These are phyloP conservation scores for Curvularia verruculosa DNA, from an alignment of 2,329 filamentous ascomycete species.

Conservation along the genomic window DNA sequence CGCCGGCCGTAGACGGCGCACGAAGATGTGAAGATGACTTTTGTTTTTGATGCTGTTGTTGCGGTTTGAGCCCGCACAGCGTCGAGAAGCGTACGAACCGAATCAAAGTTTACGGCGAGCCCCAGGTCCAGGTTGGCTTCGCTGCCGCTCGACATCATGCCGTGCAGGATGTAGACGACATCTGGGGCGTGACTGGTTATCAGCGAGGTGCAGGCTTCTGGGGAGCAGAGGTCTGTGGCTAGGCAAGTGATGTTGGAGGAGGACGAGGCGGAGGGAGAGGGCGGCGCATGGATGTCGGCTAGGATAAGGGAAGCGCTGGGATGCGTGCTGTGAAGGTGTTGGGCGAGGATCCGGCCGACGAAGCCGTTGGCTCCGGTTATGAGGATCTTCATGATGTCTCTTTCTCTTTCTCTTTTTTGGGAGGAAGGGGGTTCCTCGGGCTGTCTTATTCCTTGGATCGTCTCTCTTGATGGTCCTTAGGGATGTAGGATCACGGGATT, in stretches of 20 bases:
- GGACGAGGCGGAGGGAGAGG: constrained; percentile 44
- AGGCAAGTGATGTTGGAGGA: constrained; percentile 55
- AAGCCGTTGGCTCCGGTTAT: constrained; percentile 70
- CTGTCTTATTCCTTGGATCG: no score
- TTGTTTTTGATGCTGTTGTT: constrained; percentile 53
- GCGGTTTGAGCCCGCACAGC: constrained; percentile 57
- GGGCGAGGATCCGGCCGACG: constrained; percentile 66
- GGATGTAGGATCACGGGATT: no score
- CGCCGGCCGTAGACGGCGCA: constrained; percentile 68
- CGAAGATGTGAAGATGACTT: constrained; percentile 66
- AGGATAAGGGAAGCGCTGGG: constrained; percentile 57
- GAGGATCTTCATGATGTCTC: constrained; percentile 54
- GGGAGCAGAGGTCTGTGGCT: constrained; percentile 59
- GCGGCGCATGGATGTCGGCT: constrained; percentile 63
- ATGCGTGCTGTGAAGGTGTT: constrained; percentile 56
- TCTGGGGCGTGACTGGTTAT: constrained; percentile 37
- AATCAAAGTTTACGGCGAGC: constrained; percentile 66
- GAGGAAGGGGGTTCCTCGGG: no score
- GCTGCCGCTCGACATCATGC: constrained; percentile 70
- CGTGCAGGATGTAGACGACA: constrained; percentile 65
- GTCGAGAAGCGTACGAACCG: constrained; percentile 62
- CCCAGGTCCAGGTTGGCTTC: constrained; percentile 67
- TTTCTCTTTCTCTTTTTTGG: background rate
- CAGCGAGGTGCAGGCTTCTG: constrained; percentile 30
- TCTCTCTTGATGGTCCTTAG: no score